Evolutionary conservation across 257 asterid genomes (phyloP), one percentile per base, ranked within the genome.

Genomic region (Nemophila menziesii): DNA sequence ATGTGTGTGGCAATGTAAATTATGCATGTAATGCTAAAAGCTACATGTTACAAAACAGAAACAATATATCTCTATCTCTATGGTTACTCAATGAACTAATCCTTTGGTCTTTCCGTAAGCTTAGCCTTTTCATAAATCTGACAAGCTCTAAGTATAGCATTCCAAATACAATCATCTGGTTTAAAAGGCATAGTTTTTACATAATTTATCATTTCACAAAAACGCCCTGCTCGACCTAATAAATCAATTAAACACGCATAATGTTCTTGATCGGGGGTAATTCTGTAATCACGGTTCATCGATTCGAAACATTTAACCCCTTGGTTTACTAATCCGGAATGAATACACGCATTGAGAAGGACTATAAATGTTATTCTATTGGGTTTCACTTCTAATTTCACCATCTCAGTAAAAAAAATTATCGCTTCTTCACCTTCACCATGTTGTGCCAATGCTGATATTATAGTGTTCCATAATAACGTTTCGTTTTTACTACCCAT

Each of bases 401-500:
- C 53, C 93, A 80, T 72, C 48, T 71, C 65, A 3, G 42, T 34
- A 27, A 69, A 74, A 55, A 61, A 19, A 46, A 58, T 56, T 7
- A 67, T 48, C 39, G 84, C 90, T 43, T 65, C 68, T 33, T 60
- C 63, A 57, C 92, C 80, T 54, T 44, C 62, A 26, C 92, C 94
- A 49, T 70, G 80, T 45, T 68, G 65, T 50, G 84, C 73, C 50
- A 82, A 60, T 34, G 90, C 76, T 54, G 78, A 74, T 56, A 76
- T 57, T 64, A 82, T 59, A 14, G 87, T 68, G 72, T 70, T 82
- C 92, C 93, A 82, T 43, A 70, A 53, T n/a, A 66, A 63, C 21
- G 66, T 60, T 38, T 77, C 75, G 23, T 62, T 66, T 48, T 72
- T 77, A 70, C 60, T 61, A 50, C 58, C 52, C 21, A 50, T 39